Evolutionary conservation across 129 eudicot genomes (phyloP).

Genomic region (Tagetes erecta): DNA sequence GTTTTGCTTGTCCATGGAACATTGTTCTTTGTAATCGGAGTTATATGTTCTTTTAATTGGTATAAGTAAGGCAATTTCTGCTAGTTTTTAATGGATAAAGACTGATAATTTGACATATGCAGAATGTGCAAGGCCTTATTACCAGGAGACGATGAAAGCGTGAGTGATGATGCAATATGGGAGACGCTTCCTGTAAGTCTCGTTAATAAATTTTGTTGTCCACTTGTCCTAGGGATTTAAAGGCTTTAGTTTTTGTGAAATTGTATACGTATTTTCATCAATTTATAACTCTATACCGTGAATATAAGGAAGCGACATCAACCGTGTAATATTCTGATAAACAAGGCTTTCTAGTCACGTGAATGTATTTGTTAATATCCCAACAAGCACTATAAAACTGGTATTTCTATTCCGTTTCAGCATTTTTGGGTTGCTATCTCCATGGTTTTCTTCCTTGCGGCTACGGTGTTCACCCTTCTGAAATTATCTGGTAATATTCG

Average conservation of each 20-base stretch:
- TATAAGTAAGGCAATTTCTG: not conserved
- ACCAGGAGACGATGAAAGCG: conserved; percentile 95
- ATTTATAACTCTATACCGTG: conserved; percentile 4
- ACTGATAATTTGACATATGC: conserved; percentile 26
- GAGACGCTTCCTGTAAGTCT: conserved; percentile 95
- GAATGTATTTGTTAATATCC: not conserved
- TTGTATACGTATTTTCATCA: not conserved
- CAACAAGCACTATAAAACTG: conserved; percentile 26
- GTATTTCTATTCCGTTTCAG: conserved; percentile 35
- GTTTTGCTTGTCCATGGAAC: not conserved
- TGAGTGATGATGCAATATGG: conserved; percentile 95
- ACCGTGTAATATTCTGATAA: not conserved
- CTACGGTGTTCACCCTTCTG: conserved; percentile 78
- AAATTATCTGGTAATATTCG: conserved; percentile 67
- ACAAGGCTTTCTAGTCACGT: not conserved
- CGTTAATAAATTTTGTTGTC: not conserved
- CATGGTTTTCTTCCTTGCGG: conserved; percentile 94
- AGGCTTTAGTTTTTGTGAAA: not conserved
- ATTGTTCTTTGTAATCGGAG: not conserved
- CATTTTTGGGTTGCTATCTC: conserved; percentile 98
- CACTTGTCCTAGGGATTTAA: not conserved
- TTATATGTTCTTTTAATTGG: not conserved
- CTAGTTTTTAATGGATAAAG: not conserved
- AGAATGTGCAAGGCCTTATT: conserved; percentile 97
- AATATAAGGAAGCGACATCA: conserved; percentile 13